Base-by-base conservation (phyloP, 176 grass and related monocot genomes). In the Eleusine indica region DNA sequence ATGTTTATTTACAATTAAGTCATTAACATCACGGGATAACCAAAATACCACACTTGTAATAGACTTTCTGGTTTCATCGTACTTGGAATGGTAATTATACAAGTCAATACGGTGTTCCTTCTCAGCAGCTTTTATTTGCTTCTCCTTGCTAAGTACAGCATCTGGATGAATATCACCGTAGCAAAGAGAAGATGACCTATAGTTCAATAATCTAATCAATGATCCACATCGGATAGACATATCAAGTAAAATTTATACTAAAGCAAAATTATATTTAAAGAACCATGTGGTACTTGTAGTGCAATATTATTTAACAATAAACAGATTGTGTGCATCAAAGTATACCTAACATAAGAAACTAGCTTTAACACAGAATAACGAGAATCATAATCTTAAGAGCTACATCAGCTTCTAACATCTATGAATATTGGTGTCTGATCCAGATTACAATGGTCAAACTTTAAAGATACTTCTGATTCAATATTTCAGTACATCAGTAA, bases 141-240 rank as follows among this genome's bases (percentile, higher is more conserved):
- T 80, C 83, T 97, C 91, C 70, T 76, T 86, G 53, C 74, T 76
- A 81, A 82, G 74, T 80, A 93, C 30, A 52, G 72, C 74, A 85
- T 97, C 91, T 38, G 94, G 94, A 88, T 97, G 94, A 76, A 91
- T 83, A 87, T 93, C 77, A 53, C 94, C 94, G 74, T 68, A 41
- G 75, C 91, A 90, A 86, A 93, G 84, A 75, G 89, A 88, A 81
- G 89, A 66, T 39, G 89, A 93, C 94, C 94, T 97, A 57, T 29
- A 77, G 84, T 70, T 67, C 40, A 73, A 86, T 57, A 39, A 40
- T 54, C 64, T 75, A 76, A 71, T 88, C 78, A 87, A 68, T 61
- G 19, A 57, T 76, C 12, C 1, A 7, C 48, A 70, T 71, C 66
- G 28, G 48, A 58, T 29, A 75, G 66, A 81, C 43, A 60, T 75